Base-by-base conservation (phyloP, 371 early-diverging fungal species). In the Lichtheimia hyalospora region DNA sequence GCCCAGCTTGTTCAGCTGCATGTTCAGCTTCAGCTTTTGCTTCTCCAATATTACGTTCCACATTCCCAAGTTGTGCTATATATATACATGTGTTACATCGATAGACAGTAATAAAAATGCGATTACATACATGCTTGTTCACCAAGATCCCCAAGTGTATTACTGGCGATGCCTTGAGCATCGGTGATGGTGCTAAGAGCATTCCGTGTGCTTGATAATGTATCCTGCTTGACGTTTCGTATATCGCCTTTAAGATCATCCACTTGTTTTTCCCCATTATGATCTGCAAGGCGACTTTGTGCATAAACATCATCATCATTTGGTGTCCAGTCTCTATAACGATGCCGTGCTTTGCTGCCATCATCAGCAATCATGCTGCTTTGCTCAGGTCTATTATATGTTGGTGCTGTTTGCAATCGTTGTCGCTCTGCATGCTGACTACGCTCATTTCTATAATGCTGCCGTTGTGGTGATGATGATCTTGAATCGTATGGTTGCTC, bases 11-110 rank as follows among this genome's bases (percentile, higher is more conserved):
- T n/a, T 84, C 78, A n/a, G 87, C 81, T 13, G 91, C 85, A 53
- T 84, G 77, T 57, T 90, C 86, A 7, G 90, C 86, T 66, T 89
- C 79, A 16, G 84, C 75, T 50, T 85, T 88, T 49, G 92, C 85
- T 55, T 80, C 60, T 58, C 92, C 92, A 50, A 94, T 69, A 51
- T 84, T 83, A 40, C 85, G 74, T 60, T 91, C 89, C 34, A 90
- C 79, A 54, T 82, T 81, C 58, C 86, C 82, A 21, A 94, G 79
- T 88, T 90, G 60, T 84, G 81, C 20, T 88, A 68, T 12, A 42
- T 12, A 23, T 14, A 16, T 18, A 5, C 50, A 16, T 49, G 15
- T 5, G 6, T 25, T 42, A 56, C 18, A 34, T 34, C 10, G 10
- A 34, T 34, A 34, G 1, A 34, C 10, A 10, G 2, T 8, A 34